A percentile compares a stretch with the other conserved stretches of the same genome.
Evolutionary conservation across 192 early-diverging fungal species (phyloP).

Genomic region (Rhizoclosmatium sp.): DNA sequence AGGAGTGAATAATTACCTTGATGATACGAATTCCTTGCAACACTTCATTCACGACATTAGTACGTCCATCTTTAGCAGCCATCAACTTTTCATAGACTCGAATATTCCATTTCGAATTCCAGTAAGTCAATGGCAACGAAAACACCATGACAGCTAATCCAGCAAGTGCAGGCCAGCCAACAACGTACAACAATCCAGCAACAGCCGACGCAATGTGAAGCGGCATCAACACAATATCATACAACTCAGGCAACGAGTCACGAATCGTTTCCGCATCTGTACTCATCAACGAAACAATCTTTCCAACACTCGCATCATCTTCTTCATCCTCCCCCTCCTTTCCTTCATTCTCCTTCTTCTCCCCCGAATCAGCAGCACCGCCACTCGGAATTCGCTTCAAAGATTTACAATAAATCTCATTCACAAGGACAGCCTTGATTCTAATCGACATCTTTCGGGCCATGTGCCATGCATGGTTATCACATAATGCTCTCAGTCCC

Average conservation of each 20-base stretch:
- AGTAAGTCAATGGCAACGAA: conserved; percentile 37
- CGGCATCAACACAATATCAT: conserved; percentile 31
- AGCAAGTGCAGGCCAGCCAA: conserved; percentile 47
- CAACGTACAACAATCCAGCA: conserved; percentile 30
- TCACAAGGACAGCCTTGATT: conserved; percentile 50
- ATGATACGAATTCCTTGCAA: conserved; percentile 56
- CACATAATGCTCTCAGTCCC: conserved; percentile 18
- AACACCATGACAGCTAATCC: conserved; percentile 41
- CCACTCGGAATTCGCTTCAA: conserved; percentile 32
- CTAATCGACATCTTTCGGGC: conserved; percentile 42
- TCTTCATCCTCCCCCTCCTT: conserved; percentile 28
- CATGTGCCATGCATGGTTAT: conserved; percentile 51
- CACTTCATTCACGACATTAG: conserved; percentile 73
- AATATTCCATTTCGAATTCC: conserved; percentile 30
- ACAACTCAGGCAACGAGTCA: conserved; percentile 28
- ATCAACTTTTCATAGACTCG: conserved; percentile 51
- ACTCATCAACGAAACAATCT: conserved; percentile 57
- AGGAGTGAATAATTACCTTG: conserved; percentile 37
- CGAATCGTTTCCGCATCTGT: conserved; percentile 41
- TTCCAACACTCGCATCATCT: conserved; percentile 45
- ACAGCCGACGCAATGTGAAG: conserved; percentile 24
- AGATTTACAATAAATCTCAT: conserved; percentile 57
- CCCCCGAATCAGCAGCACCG: not conserved
- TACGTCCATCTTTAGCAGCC: conserved; percentile 64
- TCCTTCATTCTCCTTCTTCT: not conserved